A percentile compares a stretch with the other conserved stretches of the same genome.
phyloP scores from a whole-genome alignment of 1,139 yeast species.

The Taiozyma onychis region DNA sequence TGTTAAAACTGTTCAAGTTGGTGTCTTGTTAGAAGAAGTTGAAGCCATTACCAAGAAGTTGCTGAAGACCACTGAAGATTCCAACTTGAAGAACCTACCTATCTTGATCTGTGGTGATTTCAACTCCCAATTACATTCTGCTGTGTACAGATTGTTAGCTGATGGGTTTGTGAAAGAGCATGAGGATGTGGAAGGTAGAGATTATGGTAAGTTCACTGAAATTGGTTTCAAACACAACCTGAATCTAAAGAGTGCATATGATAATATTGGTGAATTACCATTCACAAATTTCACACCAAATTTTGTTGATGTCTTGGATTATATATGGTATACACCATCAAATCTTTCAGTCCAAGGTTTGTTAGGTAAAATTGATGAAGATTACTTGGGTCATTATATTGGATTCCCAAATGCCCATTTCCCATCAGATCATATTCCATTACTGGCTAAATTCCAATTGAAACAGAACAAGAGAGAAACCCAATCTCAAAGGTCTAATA shows the following conservation, averaged over 20 bases:
- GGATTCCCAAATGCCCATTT: constrained; percentile 94
- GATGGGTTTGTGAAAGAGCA: constrained; percentile 74
- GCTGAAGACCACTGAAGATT: constrained; percentile 32
- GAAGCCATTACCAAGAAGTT: constrained; percentile 56
- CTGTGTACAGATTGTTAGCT: constrained; percentile 86
- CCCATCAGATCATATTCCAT: constrained; percentile 92
- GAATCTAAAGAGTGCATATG: constrained; percentile 81
- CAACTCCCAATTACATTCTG: constrained; percentile 81
- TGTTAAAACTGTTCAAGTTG: constrained; percentile 94
- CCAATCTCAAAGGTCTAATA: constrained; percentile 10
- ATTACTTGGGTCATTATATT: constrained; percentile 68
- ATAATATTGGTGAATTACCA: constrained; percentile 80
- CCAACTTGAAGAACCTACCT: constrained; percentile 62
- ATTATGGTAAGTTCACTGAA: constrained; percentile 86
- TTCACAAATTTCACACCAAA: constrained; percentile 93
- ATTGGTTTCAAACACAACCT: constrained; percentile 83
- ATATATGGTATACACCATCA: constrained; percentile 87
- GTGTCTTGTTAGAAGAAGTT: constrained; percentile 83
- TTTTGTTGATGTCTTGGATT: constrained; percentile 90
- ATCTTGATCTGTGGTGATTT: constrained; percentile 91
- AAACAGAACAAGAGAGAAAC: constrained; percentile 37
- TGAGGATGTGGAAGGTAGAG: constrained; percentile 76
- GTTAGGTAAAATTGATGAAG: constrained; percentile 77
- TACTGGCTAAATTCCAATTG: constrained; percentile 71
- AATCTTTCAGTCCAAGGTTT: constrained; percentile 78